Evolutionary conservation across 352 stramenopile genomes (phyloP), one percentile per base, ranked within the genome.

Genomic region (Phytophthora tubulina): DNA sequence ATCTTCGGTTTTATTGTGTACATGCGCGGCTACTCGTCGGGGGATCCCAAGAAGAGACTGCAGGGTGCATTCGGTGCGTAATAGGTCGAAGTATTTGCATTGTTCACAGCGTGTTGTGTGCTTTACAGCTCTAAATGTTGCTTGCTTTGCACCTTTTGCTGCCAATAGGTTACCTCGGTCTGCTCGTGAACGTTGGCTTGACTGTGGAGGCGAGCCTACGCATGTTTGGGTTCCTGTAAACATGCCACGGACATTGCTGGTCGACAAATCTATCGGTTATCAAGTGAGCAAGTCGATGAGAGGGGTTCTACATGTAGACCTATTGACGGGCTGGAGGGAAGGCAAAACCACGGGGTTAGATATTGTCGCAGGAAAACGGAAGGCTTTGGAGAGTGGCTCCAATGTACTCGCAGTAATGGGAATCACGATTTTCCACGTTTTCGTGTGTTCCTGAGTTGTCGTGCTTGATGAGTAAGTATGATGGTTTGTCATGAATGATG

Each of bases 1-100:
- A 70, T 91, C 45, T 35, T 86, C 13, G 80, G 79, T 36, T 93
- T 94, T 70, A 73, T 93, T 33, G 49, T 67, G 32, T 94, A 94
- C 72, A 81, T 94, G 51, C 65, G 78, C 17, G 84, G 85, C 3
- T 94, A 94, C 67, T 71, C 79, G 35, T 80, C 76, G 15, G 87
- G 87, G 3, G 82, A 92, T 51, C 85, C 85, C 10, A 70, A 75
- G 53, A 93, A 92, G 78, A 78, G 87, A 48, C 45, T 75, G 61
- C 82, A 86, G 45, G 87, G 85, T 32, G n/a, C 11, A 4, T 89
- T 94, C 49, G 86, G 86, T 92, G 65, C 50, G 76, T 76, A 14
- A 21, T 21, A 21, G 21, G 21, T 27, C 21, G 21, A 27, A 27
- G 21, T 27, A 27, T 27, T 8, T 21, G 35, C 53, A 5, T 21